Evolutionary conservation across 345 rosid species (phyloP), one percentile per base, ranked within the genome.

Genomic region (Pseudoturritis turrita): DNA sequence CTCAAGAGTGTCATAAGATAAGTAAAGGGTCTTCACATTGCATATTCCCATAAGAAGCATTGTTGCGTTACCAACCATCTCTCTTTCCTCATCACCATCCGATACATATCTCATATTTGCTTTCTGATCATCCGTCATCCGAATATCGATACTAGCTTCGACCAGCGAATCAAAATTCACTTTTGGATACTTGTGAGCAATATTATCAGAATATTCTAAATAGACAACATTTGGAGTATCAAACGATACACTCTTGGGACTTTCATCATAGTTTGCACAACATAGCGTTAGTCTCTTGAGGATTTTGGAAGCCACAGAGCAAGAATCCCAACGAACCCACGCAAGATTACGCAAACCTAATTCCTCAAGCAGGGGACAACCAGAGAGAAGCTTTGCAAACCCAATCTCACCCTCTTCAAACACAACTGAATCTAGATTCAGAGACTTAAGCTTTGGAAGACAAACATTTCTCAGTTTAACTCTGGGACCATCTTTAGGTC

Each of bases 1-100:
- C 71, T 73, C 77, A 55, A 64, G 59, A 45, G 65, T 64, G 17
- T 64, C 50, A 73, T 37, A 36, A 23, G 77, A 73, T 46, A 73
- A 47, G 52, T 37, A 28, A 65, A 73, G 72, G 15, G 71, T 56
- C 60, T 73, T 73, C 71, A 73, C 77, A 65, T n/a, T 65, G 43
- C 66, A 56, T 47, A 73, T 46, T 56, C 72, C 77, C 66, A 65
- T 73, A 19, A 73, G 19, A 73, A 73, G 25, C 43, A 3, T 1
- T 50, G 39, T 54, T 36, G 11, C 31, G 18, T 65, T 65, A 10
- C 72, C 60, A 73, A 65, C 65, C 52, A 73, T 56, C 43, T 46
- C 43, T 65, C 14, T 55, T 37, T 73, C 57, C 19, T 70, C 65
- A 57, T 56, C 57, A 64, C 10, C 50, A 44, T 64, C 64, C 10